A percentile compares a stretch with the other conserved stretches of the same genome.
Conservation (phyloP, 140 eudicot species). For the Stevia rebaudiana region DNA sequence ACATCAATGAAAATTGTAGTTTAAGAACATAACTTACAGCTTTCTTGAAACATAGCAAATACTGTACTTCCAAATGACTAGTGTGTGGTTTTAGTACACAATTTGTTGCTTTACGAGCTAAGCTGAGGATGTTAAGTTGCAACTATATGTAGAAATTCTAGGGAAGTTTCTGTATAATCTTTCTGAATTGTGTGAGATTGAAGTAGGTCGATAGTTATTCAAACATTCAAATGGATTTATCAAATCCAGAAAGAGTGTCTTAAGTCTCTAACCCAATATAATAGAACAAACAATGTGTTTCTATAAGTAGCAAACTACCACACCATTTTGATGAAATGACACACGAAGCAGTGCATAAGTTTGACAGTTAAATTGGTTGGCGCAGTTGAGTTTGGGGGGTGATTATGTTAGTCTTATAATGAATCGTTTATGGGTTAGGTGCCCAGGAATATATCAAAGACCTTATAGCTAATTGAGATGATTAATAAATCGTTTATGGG, state of each 20-base stretch:
- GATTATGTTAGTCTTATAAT: not conserved
- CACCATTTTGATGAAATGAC: not conserved
- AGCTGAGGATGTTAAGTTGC: not conserved
- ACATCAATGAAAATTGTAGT: not conserved
- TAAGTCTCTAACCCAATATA: not conserved
- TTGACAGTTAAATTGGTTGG: not conserved
- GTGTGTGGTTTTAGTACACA: not conserved
- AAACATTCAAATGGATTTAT: not conserved
- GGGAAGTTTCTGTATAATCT: not conserved
- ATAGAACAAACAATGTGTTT: not conserved
- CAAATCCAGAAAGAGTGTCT: too few relatives aligned
- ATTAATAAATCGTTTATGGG: too few relatives aligned
- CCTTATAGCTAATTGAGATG: constrained; percentile 8
- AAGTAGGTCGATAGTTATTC: not conserved
- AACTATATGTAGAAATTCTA: not conserved
- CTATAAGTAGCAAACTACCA: too few relatives aligned
- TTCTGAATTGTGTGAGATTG: not conserved
- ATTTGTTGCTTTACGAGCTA: constrained; percentile 5
- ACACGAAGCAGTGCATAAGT: not conserved
- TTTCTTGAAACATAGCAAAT: not conserved
- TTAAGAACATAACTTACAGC: not conserved
- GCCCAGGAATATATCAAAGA: too few relatives aligned
- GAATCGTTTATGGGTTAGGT: too few relatives aligned
- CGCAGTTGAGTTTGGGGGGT: not conserved
- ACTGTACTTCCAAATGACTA: not conserved